These are phyloP conservation scores for Ceratocystis eucalypticola DNA, from an alignment of 2,329 filamentous ascomycete species.

Conservation along the genomic window DNA sequence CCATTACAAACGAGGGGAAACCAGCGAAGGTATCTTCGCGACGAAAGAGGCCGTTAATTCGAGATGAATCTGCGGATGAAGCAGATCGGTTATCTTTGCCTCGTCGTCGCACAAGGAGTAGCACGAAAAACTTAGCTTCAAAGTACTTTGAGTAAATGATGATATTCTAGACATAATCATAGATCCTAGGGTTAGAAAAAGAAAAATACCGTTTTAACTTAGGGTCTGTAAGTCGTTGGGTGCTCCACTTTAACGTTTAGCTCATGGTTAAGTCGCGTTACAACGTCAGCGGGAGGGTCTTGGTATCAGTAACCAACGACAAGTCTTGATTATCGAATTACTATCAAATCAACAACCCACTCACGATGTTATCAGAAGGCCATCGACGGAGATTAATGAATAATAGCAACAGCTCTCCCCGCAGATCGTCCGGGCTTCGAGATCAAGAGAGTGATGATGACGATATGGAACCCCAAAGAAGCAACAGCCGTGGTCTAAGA, in stretches of 20 bases:
- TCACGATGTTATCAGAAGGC: constrained; percentile 2
- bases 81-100: constrained; percentile 7
- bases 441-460: background rate
- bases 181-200: background rate
- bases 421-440: background rate
- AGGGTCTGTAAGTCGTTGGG: background rate
- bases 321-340: background rate
- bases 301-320: background rate
- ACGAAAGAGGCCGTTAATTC: constrained; percentile 22
- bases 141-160: background rate
- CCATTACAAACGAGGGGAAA: constrained; percentile 13
- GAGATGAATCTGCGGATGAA: constrained; percentile 23
- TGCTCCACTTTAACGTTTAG: background rate
- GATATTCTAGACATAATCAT: background rate
- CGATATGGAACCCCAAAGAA: background rate
- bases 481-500: background rate
- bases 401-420: background rate
- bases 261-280: background rate
- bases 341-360: background rate
- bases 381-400: background rate
- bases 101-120: background rate
- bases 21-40: constrained; percentile 4
- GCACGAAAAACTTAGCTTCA: background rate
- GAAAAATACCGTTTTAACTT: background rate
- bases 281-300: background rate